A percentile compares a stretch with the other conserved stretches of the same genome.
phyloP scores from a whole-genome alignment of 495 filamentous ascomycete genomes.

The Podospora anserina region DNA sequence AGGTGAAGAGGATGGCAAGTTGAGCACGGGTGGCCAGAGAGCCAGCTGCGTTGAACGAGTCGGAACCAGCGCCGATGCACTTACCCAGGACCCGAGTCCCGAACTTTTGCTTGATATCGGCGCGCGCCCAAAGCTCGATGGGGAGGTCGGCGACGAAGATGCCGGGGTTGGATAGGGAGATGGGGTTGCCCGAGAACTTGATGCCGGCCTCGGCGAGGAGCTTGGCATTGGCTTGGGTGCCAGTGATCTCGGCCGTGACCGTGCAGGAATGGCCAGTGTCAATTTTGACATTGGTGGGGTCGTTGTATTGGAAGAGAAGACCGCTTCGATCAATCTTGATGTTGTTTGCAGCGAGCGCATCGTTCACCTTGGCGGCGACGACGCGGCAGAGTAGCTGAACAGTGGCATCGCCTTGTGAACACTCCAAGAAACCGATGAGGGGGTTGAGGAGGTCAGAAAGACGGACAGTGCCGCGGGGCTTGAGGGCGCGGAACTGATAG shows the following conservation, averaged over 20 bases:
- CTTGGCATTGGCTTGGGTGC: slow-evolving; percentile 14
- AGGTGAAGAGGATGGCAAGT: slow-evolving; percentile 18
- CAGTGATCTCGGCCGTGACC: slow-evolving; percentile 17
- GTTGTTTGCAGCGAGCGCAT: slow-evolving; percentile 11
- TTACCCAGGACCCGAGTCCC: slow-evolving; percentile 12
- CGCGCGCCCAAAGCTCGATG: slow-evolving; percentile 9
- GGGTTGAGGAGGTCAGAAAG: slow-evolving; percentile 18
- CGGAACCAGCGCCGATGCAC: slow-evolving; percentile 12
- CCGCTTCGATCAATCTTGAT: slow-evolving; percentile 14
- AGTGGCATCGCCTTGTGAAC: slow-evolving; percentile 10
- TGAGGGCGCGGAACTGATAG: not conserved
- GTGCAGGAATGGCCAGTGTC: slow-evolving; percentile 24
- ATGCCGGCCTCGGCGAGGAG: slow-evolving; percentile 13
- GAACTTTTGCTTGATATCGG: slow-evolving; percentile 18
- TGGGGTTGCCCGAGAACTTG: slow-evolving; percentile 17
- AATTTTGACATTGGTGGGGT: slow-evolving; percentile 19
- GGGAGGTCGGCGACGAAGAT: slow-evolving; percentile 23
- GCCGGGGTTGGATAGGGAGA: slow-evolving; percentile 18
- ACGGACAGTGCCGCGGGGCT: slow-evolving; percentile 9
- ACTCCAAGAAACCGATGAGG: slow-evolving; percentile 20
- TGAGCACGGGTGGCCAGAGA: slow-evolving; percentile 15
- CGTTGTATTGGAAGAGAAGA: slow-evolving; percentile 23
- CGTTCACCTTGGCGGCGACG: slow-evolving; percentile 6
- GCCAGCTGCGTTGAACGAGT: slow-evolving; percentile 12
- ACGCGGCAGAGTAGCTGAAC: slow-evolving; percentile 16